phyloP scores from a whole-genome alignment of 2,329 filamentous ascomycete species.

The Fusarium pseudoanthophilum region DNA sequence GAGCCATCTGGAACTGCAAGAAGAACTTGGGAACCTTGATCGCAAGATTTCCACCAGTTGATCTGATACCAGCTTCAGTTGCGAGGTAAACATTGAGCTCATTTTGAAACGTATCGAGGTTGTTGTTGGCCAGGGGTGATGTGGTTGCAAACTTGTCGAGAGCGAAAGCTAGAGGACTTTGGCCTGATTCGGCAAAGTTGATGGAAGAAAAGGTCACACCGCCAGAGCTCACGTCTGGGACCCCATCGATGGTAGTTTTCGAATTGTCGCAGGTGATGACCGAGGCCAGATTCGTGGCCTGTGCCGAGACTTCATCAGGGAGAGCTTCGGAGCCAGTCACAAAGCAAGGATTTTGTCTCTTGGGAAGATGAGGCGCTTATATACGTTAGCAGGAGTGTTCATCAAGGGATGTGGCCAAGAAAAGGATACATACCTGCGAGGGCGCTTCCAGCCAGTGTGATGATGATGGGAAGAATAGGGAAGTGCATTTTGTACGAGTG shows the following conservation, averaged over 20 bases:
- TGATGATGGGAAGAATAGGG: constrained; percentile 17
- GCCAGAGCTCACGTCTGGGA: constrained; percentile 67
- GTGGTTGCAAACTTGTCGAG: constrained; percentile 64
- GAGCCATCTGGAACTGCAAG: constrained; percentile 66
- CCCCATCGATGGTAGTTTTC: constrained; percentile 60
- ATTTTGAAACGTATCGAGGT: constrained; percentile 64
- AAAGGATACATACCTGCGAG: constrained; percentile 32
- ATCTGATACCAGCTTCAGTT: constrained; percentile 68
- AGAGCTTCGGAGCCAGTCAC: constrained; percentile 61
- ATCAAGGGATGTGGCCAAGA: neutral
- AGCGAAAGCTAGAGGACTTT: constrained; percentile 64
- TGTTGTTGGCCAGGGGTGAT: constrained; percentile 57
- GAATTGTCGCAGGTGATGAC: constrained; percentile 61
- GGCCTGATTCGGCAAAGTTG: constrained; percentile 63
- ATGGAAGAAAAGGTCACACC: constrained; percentile 62
- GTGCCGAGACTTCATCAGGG: constrained; percentile 60
- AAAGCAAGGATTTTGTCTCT: constrained; percentile 61
- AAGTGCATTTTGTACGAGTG: constrained; percentile 33
- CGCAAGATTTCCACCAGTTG: constrained; percentile 61
- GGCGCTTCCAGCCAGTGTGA: constrained; percentile 30
- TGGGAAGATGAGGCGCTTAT: constrained; percentile 31
- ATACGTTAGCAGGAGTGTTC: neutral
- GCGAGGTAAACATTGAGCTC: constrained; percentile 66
- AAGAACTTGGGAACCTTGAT: constrained; percentile 74
- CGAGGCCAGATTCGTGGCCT: constrained; percentile 54